A percentile compares a stretch with the other conserved stretches of the same genome.
Conservation (phyloP, 1,284 basidiomycete genomes). For the Melampsora abietis-canadensis region DNA sequence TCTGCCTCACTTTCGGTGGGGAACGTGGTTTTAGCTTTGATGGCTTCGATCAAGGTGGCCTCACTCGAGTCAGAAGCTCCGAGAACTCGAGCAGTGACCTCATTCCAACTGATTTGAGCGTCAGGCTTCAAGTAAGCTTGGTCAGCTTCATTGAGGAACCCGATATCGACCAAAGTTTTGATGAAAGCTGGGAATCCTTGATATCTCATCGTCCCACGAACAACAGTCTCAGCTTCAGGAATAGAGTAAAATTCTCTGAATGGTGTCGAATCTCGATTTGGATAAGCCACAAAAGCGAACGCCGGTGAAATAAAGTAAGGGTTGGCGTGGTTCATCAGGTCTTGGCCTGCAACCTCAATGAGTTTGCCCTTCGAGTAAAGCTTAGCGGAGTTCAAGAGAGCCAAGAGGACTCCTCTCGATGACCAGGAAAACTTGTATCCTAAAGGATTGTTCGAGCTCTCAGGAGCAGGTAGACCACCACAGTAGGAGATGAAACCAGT, state of each 20-base stretch:
- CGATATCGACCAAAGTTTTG: constrained; percentile 78
- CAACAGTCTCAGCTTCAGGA: constrained; percentile 85
- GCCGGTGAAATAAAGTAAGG: constrained; percentile 95
- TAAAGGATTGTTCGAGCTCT: constrained; percentile 86
- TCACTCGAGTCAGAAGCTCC: constrained; percentile 70
- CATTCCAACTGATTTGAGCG: constrained; percentile 66
- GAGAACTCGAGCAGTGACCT: constrained; percentile 76
- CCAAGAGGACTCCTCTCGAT: constrained; percentile 89
- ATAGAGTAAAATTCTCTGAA: constrained; percentile 82
- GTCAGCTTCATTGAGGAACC: constrained; percentile 73
- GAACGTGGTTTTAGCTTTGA: constrained; percentile 71
- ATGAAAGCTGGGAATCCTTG: constrained; percentile 99
- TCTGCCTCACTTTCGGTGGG: constrained; percentile 65
- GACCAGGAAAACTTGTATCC: constrained; percentile 99
- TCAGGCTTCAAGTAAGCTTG: constrained; percentile 73
- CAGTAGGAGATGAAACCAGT: constrained; percentile 88
- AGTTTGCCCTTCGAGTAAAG: constrained; percentile 68
- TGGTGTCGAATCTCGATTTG: constrained; percentile 89
- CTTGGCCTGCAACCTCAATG: constrained; percentile 63
- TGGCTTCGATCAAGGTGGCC: constrained; percentile 69
- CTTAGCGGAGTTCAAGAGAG: constrained; percentile 87
- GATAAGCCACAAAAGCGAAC: constrained; percentile 94
- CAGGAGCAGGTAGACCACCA: constrained; percentile 87
- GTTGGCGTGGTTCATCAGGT: constrained; percentile 81
- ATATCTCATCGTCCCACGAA: constrained; percentile 91